Evolutionary conservation across 1,139 yeast species (phyloP), one percentile per base, ranked within the genome.

Genomic region (Nakaseomyces bracarensis): DNA sequence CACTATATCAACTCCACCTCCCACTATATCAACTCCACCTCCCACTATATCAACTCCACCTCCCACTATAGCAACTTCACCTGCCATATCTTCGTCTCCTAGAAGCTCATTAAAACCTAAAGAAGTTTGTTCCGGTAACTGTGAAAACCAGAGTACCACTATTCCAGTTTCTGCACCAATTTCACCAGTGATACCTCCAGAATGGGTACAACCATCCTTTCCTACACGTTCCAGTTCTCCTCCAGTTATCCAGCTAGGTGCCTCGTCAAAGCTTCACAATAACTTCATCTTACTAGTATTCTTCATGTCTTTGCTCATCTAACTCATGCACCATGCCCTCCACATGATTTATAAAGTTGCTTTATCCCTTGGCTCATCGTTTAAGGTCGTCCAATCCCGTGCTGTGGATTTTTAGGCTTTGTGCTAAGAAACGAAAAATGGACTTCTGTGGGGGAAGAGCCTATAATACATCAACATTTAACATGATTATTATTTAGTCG

Each of bases 61-160:
- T 5, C 18, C 31, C 5, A 6, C 31, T 28, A 5, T 19, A 28
- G 14, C 31, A 9, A 28, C 31, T 21, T 10, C 11, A 11, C 20
- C 41, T 21, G 14, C 36, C 30, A 30, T n/a, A n/a, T n/a, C n/a
- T n/a, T n/a, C n/a, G n/a, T n/a, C n/a, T n/a, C n/a, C n/a, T n/a
- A n/a, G n/a, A n/a, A n/a, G n/a, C 22, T 30, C 34, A 6, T 18
- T 30, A 22, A 30, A 30, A 19, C 34, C 34, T 22, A 30, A 30
- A 15, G 34, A 30, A 11, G 18, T 22, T 7, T 30, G 34, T 30
- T 11, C 13, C 4, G 22, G 34, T 3, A 15, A 30, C 13, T 27
- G 30, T n/a, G 13, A 4, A 4, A 4, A 25, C 28, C 5, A 25
- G 5, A 25, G 13, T 10, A 25, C 28, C 28, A 25, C 28, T 13